These are phyloP conservation scores for Globisporangium apiculatum DNA, from an alignment of 352 stramenopile species.

Conservation along the genomic window DNA sequence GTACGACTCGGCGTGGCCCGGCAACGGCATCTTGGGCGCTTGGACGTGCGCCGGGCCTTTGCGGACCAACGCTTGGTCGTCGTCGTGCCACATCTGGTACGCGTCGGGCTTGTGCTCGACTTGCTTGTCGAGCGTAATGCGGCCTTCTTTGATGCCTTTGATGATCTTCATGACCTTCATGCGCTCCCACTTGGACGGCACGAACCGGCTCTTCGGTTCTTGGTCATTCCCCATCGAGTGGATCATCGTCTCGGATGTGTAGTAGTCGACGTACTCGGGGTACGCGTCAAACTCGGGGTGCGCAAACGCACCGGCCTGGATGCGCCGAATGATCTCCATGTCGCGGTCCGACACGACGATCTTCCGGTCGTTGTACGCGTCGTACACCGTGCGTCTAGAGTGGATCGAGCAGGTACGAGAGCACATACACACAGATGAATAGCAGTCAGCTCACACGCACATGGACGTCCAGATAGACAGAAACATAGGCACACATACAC, in stretches of 20 bases:
- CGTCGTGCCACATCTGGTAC: conserved; percentile 92
- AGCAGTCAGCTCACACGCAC: background rate
- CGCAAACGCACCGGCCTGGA: conserved; percentile 91
- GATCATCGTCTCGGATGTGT: conserved; percentile 85
- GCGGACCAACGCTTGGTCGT: conserved; percentile 81
- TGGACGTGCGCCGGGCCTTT: conserved; percentile 96
- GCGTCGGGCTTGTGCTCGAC: conserved; percentile 88
- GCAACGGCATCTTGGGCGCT: conserved; percentile 96
- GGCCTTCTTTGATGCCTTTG: conserved; percentile 94
- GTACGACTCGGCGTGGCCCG: conserved; percentile 98
- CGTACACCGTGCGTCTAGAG: conserved; percentile 94
- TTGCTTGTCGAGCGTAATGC: conserved; percentile 90
- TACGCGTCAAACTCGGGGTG: conserved; percentile 91
- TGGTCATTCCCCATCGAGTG: conserved; percentile 84
- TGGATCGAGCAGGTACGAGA: background rate
- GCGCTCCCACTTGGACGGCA: conserved; percentile 96
- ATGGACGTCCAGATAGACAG: conserved; percentile 7
- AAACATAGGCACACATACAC: background rate
- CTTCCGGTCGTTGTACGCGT: conserved; percentile 98
- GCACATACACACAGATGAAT: background rate
- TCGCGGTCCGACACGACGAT: conserved; percentile 95
- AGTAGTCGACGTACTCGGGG: conserved; percentile 87
- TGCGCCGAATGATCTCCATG: conserved; percentile 96
- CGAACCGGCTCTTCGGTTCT: conserved; percentile 91
- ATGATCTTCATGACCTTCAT: conserved; percentile 97